Conservation (phyloP, 441 rosid genomes). For the Euphorbia celastroides region DNA sequence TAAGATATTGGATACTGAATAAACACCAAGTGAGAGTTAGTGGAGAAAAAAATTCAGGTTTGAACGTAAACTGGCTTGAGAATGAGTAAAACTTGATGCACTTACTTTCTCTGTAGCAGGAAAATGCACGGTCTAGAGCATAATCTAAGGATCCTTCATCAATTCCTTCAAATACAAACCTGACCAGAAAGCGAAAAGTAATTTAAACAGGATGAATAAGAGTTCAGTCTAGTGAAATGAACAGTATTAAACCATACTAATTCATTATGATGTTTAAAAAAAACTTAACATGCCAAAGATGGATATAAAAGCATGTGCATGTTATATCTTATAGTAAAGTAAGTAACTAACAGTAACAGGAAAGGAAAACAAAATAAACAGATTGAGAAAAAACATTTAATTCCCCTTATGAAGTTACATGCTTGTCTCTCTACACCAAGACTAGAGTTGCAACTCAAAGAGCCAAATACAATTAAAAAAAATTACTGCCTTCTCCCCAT, state of each 20-base stretch:
- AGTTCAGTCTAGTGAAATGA: slow-evolving; percentile 4
- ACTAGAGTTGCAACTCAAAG: too few relatives aligned
- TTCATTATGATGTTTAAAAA: neutral
- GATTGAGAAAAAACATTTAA: too few relatives aligned
- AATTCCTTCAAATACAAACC: slow-evolving; percentile 54
- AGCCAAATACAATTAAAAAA: too few relatives aligned
- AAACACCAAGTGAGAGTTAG: neutral
- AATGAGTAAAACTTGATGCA: neutral
- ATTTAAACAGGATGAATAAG: too few relatives aligned
- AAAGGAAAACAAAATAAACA: too few relatives aligned
- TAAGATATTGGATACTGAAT: neutral
- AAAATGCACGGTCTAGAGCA: slow-evolving; percentile 44
- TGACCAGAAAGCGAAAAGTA: slow-evolving; percentile 21
- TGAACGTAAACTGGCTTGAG: neutral
- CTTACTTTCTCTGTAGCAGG: slow-evolving; percentile 39
- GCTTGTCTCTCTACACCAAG: too few relatives aligned
- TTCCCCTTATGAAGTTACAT: too few relatives aligned
- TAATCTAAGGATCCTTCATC: slow-evolving; percentile 42
- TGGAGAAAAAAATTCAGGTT: neutral
- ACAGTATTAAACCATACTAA: neutral
- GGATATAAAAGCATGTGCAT: neutral
- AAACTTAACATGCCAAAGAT: neutral
- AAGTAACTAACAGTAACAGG: too few relatives aligned
- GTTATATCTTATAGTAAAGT: neutral
- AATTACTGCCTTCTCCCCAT: neutral